Evolutionary conservation across 805 yeast species (phyloP).

Genomic region (Saccharomyces jurei): DNA sequence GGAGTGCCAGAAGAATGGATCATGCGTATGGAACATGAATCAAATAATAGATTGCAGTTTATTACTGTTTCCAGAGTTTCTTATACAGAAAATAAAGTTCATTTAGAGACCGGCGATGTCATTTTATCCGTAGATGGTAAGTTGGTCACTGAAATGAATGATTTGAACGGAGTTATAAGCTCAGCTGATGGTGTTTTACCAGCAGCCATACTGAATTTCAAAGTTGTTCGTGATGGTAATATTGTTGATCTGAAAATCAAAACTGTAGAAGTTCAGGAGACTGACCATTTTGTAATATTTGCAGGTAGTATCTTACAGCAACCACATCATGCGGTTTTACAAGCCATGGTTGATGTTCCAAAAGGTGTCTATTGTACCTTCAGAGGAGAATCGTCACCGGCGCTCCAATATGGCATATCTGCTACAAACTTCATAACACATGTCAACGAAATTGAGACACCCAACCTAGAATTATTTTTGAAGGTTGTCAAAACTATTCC

Average conservation of each 20-base stretch:
- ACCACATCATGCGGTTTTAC: constrained; percentile 91
- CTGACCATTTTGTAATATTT: constrained; percentile 68
- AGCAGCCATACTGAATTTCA: constrained; percentile 39
- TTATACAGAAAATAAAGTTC: constrained; percentile 35
- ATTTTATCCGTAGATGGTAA: constrained; percentile 60
- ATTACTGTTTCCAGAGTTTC: constrained; percentile 64
- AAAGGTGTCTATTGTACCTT: constrained; percentile 77
- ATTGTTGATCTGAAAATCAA: constrained; percentile 55
- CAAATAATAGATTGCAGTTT: constrained; percentile 62
- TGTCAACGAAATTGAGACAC: constrained; percentile 69
- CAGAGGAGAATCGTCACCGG: constrained; percentile 77
- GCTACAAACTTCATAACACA: constrained; percentile 84
- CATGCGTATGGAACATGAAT: constrained; percentile 50
- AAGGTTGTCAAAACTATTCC: constrained; percentile 60
- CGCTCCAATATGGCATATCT: constrained; percentile 69
- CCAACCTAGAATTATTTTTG: constrained; percentile 60
- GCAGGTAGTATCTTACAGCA: constrained; percentile 75
- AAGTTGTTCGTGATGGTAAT: constrained; percentile 63
- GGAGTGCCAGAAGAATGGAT: constrained; percentile 90
- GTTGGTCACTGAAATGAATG: constrained; percentile 58
- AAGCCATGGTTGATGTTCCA: constrained; percentile 68
- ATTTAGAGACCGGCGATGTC: constrained; percentile 59
- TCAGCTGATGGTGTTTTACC: constrained; percentile 36
- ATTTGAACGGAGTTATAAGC: constrained; percentile 40
- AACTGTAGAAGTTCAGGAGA: constrained; percentile 53